These are phyloP conservation scores for Phylloporus arenicola DNA, from an alignment of 768 basidiomycete species.

Conservation along the genomic window DNA sequence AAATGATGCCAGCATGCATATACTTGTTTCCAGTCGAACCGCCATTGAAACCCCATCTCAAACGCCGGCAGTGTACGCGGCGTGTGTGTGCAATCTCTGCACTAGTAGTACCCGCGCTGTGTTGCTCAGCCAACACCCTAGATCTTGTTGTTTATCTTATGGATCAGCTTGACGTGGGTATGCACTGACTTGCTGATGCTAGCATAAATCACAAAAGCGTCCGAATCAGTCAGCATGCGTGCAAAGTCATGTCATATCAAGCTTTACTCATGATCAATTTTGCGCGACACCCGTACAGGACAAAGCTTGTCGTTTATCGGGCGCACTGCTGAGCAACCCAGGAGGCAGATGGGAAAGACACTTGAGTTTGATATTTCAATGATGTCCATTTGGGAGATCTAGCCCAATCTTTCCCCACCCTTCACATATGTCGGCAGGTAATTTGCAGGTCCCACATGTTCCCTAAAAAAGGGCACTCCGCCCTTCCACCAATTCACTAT, in stretches of 20 bases:
- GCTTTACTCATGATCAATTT: not conserved
- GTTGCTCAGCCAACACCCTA: not conserved
- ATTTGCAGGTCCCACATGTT: not conserved
- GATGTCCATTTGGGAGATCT: not conserved
- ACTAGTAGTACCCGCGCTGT: not conserved
- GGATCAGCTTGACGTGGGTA: conserved; percentile 6
- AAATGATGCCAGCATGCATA: not conserved
- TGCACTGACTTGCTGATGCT: not conserved
- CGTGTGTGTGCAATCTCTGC: not conserved
- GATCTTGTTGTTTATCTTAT: not conserved
- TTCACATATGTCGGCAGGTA: not conserved
- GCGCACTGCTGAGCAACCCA: not conserved
- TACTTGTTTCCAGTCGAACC: not conserved
- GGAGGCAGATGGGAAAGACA: not conserved
- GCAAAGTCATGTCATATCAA: not conserved
- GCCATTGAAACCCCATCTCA: too few species aligned
- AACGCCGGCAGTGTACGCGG: not conserved
- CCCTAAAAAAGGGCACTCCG: not conserved
- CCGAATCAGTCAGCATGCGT: too few species aligned
- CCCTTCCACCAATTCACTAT: conserved; percentile 5
- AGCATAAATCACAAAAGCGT: too few species aligned
- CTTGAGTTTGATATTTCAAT: conserved; percentile 5
- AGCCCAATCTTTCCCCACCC: not conserved
- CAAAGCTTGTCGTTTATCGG: not conserved
- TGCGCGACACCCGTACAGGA: not conserved